Conservation (phyloP, 306 rosid species). For the Quercus mongolica region DNA sequence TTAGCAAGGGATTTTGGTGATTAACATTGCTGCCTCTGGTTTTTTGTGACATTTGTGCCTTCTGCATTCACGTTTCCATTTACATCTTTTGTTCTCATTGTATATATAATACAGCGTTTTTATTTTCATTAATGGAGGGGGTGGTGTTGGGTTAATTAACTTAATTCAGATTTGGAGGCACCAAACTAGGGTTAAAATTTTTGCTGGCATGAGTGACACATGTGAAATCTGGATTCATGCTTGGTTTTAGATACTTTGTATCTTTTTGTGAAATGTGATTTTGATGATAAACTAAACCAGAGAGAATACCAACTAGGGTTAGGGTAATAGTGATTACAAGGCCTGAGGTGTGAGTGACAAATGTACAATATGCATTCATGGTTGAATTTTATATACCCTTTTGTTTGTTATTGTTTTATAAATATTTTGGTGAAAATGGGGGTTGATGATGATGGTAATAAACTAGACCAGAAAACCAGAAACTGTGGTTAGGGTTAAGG, state of each 20-base stretch:
- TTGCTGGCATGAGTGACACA: conserved; percentile 35
- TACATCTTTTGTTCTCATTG: conserved; percentile 32
- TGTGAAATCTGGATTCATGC: conserved; percentile 51
- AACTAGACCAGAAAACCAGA: not conserved
- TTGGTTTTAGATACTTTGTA: not conserved
- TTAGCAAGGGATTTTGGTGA: conserved; percentile 45
- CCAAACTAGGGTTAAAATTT: conserved; percentile 20
- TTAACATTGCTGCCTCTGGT: conserved; percentile 27
- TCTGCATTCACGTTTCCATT: conserved; percentile 53
- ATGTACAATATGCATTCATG: conserved; percentile 2
- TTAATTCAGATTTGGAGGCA: conserved; percentile 28
- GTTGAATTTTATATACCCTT: not conserved
- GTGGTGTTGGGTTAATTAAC: not conserved
- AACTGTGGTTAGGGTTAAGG: conserved; percentile 19
- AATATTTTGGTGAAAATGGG: conserved; percentile 1
- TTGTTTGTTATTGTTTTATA: not conserved
- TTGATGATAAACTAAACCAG: not conserved
- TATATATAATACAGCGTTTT: not conserved
- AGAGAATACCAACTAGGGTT: not conserved
- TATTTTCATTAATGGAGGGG: not conserved
- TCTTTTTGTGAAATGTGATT: not conserved
- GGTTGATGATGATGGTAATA: no score
- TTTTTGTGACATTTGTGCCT: conserved; percentile 75
- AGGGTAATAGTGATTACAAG: not conserved
- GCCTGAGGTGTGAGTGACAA: not conserved